Evolutionary conservation across 176 grass and related monocot genomes (phyloP).

Genomic region (Guadua angustifolia): DNA sequence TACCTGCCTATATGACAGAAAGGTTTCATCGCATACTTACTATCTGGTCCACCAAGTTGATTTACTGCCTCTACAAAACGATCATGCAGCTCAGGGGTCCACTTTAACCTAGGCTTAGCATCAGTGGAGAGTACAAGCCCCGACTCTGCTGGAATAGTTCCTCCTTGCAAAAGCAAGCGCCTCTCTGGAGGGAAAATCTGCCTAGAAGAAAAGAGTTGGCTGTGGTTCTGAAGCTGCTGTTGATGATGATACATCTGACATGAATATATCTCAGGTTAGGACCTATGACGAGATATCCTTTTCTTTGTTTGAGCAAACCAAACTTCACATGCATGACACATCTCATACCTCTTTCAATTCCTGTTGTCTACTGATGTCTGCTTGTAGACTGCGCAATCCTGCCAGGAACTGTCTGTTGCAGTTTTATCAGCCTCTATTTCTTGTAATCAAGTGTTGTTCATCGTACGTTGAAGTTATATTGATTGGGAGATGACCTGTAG

Average conservation of each 20-base stretch:
- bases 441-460: slow-evolving; percentile 35
- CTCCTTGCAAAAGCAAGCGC: slow-evolving; percentile 67
- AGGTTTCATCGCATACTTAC: slow-evolving; percentile 68
- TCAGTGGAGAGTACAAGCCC: slow-evolving; percentile 95
- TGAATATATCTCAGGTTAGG: slow-evolving; percentile 45
- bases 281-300: slow-evolving; percentile 35
- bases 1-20: slow-evolving; percentile 20
- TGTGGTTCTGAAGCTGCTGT: slow-evolving; percentile 72
- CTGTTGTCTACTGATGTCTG: slow-evolving; percentile 38
- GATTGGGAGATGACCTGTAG: slow-evolving; percentile 38
- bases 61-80: slow-evolving; percentile 83
- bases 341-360: slow-evolving; percentile 51
- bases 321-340: slow-evolving; percentile 29
- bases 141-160: slow-evolving; percentile 63
- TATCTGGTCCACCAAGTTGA: slow-evolving; percentile 93
- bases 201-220: slow-evolving; percentile 70
- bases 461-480: slow-evolving; percentile 43
- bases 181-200: slow-evolving; percentile 71
- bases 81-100: slow-evolving; percentile 91
- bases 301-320: slow-evolving; percentile 44
- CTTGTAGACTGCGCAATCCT: slow-evolving; percentile 40
- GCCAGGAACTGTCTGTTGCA: slow-evolving; percentile 41
- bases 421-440: slow-evolving; percentile 39
- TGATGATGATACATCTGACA: slow-evolving; percentile 64
- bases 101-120: slow-evolving; percentile 99